A percentile compares a stretch with the other conserved stretches of the same genome.
Conservation (phyloP, 176 grass and related monocot genomes). For the Pharus latifolius region DNA sequence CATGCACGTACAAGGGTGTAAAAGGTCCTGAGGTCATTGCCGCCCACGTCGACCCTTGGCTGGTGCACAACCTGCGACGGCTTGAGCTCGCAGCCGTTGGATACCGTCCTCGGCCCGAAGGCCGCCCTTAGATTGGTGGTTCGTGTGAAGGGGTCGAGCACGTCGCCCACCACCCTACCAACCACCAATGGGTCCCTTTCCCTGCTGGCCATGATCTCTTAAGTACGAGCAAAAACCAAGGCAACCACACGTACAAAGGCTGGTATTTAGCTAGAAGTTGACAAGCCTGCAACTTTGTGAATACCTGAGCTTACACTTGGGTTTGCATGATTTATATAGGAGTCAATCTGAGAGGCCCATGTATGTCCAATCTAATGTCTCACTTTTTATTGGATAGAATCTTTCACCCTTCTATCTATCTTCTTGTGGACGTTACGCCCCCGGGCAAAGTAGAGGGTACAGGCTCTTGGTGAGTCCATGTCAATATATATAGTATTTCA, state of each 20-base stretch:
- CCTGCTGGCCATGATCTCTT: slow-evolving; percentile 37
- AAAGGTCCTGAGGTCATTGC: slow-evolving; percentile 64
- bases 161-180: slow-evolving; percentile 82
- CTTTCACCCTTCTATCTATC: not conserved
- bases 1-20: slow-evolving; percentile 62
- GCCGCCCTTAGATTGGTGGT: slow-evolving; percentile 36
- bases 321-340: slow-evolving; percentile 18
- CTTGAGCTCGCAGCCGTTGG: slow-evolving; percentile 74
- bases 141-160: slow-evolving; percentile 61
- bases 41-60: slow-evolving; percentile 78
- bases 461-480: not conserved
- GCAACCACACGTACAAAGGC: not conserved
- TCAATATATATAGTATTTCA: too few species aligned
- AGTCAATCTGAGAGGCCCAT: not conserved
- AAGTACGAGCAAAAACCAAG: not conserved
- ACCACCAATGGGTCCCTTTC: slow-evolving; percentile 61
- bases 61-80: slow-evolving; percentile 61
- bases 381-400: not conserved
- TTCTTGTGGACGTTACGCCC: not conserved
- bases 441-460: too few species aligned
- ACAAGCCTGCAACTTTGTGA: too few species aligned
- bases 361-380: not conserved
- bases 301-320: too few species aligned
- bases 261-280: not conserved
- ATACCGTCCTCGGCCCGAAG: slow-evolving; percentile 32